Evolutionary conservation across 441 rosid genomes (phyloP).

Genomic region (Eutrema salsugineum): DNA sequence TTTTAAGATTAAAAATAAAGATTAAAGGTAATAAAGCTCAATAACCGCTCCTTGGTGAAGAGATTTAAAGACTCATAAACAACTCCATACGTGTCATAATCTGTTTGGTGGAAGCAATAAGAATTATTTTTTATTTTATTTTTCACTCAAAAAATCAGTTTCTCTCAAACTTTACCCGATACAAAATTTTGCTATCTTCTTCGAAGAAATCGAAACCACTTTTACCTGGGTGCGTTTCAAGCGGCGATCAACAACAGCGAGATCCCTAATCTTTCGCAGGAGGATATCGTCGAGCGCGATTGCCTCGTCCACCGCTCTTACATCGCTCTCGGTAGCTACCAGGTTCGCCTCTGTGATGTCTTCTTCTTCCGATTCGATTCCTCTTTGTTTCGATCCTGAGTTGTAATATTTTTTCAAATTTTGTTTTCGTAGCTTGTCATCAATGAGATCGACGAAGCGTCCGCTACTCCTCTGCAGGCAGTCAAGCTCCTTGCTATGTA

Average conservation of each 20-base stretch:
- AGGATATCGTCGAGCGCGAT: slow-evolving; percentile 83
- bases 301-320: slow-evolving; percentile 81
- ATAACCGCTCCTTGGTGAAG: too few species aligned
- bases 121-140: too few species aligned
- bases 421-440: slow-evolving; percentile 62
- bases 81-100: too few species aligned
- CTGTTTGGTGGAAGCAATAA: too few species aligned
- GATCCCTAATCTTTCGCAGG: slow-evolving; percentile 61
- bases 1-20: too few species aligned
- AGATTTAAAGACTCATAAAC: too few species aligned
- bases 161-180: too few species aligned
- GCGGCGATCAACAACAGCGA: slow-evolving; percentile 90
- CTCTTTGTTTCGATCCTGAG: slow-evolving; percentile 5
- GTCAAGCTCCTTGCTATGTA: slow-evolving; percentile 88
- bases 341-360: slow-evolving; percentile 32
- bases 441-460: slow-evolving; percentile 79
- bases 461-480: slow-evolving; percentile 89
- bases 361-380: not conserved
- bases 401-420: not conserved
- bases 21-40: too few species aligned
- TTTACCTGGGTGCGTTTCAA: slow-evolving; percentile 85
- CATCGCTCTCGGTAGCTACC: slow-evolving; percentile 85
- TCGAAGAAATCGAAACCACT: too few species aligned
- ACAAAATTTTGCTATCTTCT: too few species aligned
- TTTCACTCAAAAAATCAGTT: too few species aligned